Evolutionary conservation across 139 green algal genomes (phyloP), one percentile per base, ranked within the genome.

Genomic region (Axilococcus clingmanii): DNA sequence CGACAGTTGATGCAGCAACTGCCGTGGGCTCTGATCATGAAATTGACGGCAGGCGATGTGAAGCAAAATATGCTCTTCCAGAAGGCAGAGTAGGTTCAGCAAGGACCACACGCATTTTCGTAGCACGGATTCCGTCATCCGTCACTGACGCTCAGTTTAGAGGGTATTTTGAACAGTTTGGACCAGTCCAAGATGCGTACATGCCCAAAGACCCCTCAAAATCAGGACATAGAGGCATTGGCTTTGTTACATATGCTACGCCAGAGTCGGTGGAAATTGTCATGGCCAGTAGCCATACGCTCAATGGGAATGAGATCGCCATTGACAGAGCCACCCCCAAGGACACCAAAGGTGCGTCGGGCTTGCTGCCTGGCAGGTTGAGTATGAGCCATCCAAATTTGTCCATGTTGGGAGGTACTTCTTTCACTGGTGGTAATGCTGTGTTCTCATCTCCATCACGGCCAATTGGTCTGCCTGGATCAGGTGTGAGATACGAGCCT

Each of bases 311-410:
- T 37, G 85, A 94, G 57, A 72, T 94, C 17, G 84, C 84, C 16
- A 84, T 94, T 16, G 84, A 94, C 67, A 48, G 80, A 14, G 85
- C 85, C 4, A 91, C 80, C 0, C 85, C 85, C 25, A 94, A 94
- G 65, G 85, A 87, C 4, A 41, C 40, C 40, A 48, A 24, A 48
- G 40, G 40, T 31, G 40, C 27, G 20, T 48, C 40, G 27, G 20
- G 27, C 40, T 48, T 19, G 40, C 20, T 75, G 32, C 43, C 58
- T 43, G 52, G 40, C 7, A 34, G 54, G 24, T 52, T 50, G 15
- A 40, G 22, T 22, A 63, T 61, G 40, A 36, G 30, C 33, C 48
- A 57, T 37, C 40, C 63, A 23, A 71, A 66, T 50, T 50, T 63
- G 34, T 44, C 49, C 30, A 33, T 63, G n/a, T 17, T 52, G 31